These are phyloP conservation scores for Oropetium thomaeum DNA, from an alignment of 176 grass and related monocot genomes.

Conservation along the genomic window DNA sequence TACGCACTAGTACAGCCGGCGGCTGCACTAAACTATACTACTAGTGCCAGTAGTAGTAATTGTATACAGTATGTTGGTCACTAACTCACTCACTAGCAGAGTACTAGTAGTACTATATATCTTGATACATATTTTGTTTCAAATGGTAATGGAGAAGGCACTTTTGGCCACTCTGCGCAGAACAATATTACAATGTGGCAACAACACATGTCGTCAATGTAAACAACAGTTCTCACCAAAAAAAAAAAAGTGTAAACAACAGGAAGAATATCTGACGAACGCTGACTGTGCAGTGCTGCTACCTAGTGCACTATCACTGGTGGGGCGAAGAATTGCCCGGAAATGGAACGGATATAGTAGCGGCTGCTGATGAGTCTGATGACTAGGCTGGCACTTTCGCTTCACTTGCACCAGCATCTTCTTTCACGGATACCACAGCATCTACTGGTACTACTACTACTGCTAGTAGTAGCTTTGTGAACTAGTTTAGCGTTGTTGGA, in stretches of 20 bases:
- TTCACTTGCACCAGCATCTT: background rate
- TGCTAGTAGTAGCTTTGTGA: too few relatives aligned
- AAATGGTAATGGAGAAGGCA: constrained; percentile 12
- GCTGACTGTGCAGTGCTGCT: too few relatives aligned
- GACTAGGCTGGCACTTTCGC: background rate
- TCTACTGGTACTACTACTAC: too few relatives aligned
- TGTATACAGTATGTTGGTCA: background rate
- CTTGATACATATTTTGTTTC: background rate
- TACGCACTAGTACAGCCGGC: background rate
- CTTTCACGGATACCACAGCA: constrained; percentile 11
- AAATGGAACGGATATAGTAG: background rate
- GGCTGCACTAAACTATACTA: background rate
- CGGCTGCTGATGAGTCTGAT: background rate
- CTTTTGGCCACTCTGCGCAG: constrained; percentile 23
- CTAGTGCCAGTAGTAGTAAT: background rate
- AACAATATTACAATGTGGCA: background rate
- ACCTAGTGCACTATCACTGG: background rate
- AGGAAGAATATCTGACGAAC: background rate
- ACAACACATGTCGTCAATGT: background rate
- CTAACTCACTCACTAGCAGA: background rate
- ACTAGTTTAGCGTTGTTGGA: too few relatives aligned
- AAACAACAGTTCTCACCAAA: too few relatives aligned
- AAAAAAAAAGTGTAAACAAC: background rate
- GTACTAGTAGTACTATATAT: too few relatives aligned
- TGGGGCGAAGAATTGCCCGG: background rate